Evolutionary conservation across 2,329 filamentous ascomycete species (phyloP), one percentile per base, ranked within the genome.

Genomic region (Zymoseptoria passerinii): DNA sequence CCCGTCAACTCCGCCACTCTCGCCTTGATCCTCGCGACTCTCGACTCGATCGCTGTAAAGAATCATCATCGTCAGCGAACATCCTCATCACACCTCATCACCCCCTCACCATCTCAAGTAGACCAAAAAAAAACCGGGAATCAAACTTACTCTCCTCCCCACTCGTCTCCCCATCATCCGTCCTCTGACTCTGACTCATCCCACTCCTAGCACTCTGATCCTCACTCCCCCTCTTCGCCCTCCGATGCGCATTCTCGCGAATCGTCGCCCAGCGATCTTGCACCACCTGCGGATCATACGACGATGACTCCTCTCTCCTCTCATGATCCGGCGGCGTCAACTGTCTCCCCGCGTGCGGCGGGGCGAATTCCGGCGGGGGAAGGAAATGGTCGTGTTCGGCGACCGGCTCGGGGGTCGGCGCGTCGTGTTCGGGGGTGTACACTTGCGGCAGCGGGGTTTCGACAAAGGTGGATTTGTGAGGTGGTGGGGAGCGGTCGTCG

Each of bases 21-120:
- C 60, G 94, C 94, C 77, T 96, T 97, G 81, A 99, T 99, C 63
- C 94, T 89, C 53, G 94, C 94, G 60, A 97, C 94, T 65, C 94
- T 89, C 53, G 91, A 92, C 75, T 99, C 94, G 69, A 97, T 97
- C 40, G 92, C 90, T 95, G 66, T n/a, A 56, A 52, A 53, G 4
- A 29, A 40, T 10, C 13, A 28, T 49, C 63, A 51, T 60, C 61
- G 61, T 63, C 50, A 63, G 58, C 57, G 23, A 16, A 18, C 29
- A 8, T 57, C 9, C n/a, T 55, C 28, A 8, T n/a, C 35, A 40
- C 10, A n/a, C 35, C 35, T n/a, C n/a, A n/a, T n/a, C 35, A 16
- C 16, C 35, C 16, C 35, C 10, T 18, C 18, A 8, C 5, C n/a
- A 54, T n/a, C 35, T 16, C 10, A 56, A 29, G n/a, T n/a, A n/a